Conservation (phyloP, 495 filamentous ascomycete genomes). For the Trichoderma erinaceum region DNA sequence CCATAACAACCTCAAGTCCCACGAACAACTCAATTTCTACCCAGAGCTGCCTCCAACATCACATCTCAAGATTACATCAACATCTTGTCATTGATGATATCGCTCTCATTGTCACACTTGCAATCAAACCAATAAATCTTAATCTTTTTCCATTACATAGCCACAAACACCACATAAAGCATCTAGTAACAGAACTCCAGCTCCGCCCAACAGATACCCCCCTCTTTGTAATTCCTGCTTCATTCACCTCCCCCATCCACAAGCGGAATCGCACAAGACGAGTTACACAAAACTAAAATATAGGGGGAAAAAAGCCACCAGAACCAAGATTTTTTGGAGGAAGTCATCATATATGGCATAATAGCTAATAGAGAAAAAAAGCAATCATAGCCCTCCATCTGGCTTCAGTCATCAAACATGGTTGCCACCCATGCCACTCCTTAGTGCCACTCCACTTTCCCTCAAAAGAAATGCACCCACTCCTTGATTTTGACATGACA, state of each 20-base stretch:
- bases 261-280: not conserved
- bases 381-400: constrained; percentile 4
- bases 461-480: not conserved
- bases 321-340: not conserved
- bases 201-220: not conserved
- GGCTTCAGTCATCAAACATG: not conserved
- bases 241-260: not conserved
- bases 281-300: not conserved
- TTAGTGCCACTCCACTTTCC: not conserved
- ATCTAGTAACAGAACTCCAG: not conserved
- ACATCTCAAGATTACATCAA: too few relatives aligned
- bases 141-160: too few relatives aligned
- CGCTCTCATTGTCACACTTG: too few relatives aligned
- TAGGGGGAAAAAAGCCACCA: not conserved
- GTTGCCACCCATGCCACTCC: not conserved
- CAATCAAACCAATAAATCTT: too few relatives aligned
- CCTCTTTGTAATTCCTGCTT: not conserved
- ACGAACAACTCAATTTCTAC: too few relatives aligned
- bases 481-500: not conserved
- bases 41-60: too few relatives aligned
- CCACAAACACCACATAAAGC: not conserved
- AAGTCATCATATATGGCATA: not conserved
- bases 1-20: too few relatives aligned
- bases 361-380: constrained; percentile 2
- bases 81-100: too few relatives aligned